Evolutionary conservation across 2,329 filamentous ascomycete species (phyloP), one percentile per base, ranked within the genome.

Genomic region (Cercospora beticola): DNA sequence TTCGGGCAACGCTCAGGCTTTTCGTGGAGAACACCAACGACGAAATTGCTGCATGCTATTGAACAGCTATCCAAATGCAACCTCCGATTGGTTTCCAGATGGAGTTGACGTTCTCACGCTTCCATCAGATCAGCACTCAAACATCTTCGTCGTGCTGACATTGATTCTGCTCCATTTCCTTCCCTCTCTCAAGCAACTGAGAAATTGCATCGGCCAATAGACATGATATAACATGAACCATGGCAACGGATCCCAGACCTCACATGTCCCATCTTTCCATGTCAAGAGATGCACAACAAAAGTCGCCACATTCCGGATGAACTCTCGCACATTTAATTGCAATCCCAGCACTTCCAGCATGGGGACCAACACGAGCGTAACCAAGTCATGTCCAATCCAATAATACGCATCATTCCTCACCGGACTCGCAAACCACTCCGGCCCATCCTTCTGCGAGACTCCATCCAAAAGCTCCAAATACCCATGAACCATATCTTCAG

Each of bases 331-430:
- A 4, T 64, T 14, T 74, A 75, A n/a, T 69, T 73, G 9, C 77
- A 57, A 28, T 1, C 77, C 69, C 10, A 84, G 18, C 2, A 82
- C 75, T 1, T 79, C 74, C 5, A 83, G 71, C 0, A 86, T 69
- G 0, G 86, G 87, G 0, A 84, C 76, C 0, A 89, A 40, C 0
- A 89, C 75, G 1, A 84, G 78, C 1, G 83, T 81, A 1, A 89
- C 80, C 0, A 92, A 64, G 66, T 92, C 90, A 70, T 92, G 88
- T 0, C 86, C 88, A n/a, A 89, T 76, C 89, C 89, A 92, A 78
- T 90, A 91, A 73, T 84, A 86, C 1, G 65, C 76, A 67, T 72
- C 70, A 14, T 74, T 73, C 33, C 60, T 71, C 5, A 73, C 64
- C 31, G 76, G 78, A 4, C 59, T 68, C 1, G 68, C 68, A 21